phyloP scores from a whole-genome alignment of 2,329 filamentous ascomycete species.

The Aspergillus amoenus region DNA sequence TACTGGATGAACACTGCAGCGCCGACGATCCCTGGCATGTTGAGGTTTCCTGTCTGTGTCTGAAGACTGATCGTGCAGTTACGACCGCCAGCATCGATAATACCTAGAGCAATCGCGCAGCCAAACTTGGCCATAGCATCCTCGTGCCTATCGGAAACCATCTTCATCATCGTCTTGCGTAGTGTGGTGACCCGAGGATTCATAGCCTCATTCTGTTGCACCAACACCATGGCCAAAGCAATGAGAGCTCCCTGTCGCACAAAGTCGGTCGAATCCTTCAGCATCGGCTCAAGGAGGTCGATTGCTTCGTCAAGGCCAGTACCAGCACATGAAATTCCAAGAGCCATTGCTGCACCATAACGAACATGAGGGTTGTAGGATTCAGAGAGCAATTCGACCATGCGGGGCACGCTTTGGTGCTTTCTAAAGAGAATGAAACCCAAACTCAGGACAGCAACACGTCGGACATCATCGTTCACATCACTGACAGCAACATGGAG shows the following conservation, averaged over 20 bases:
- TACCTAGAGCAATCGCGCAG: conserved; percentile 87
- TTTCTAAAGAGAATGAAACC: conserved; percentile 99
- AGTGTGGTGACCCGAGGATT: conserved; percentile 93
- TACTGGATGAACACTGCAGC: conserved; percentile 99
- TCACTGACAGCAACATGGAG: conserved; percentile 96
- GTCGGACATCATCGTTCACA: conserved; percentile 94
- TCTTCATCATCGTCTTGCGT: conserved; percentile 90
- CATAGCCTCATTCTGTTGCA: conserved; percentile 99
- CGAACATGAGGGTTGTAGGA: conserved; percentile 98
- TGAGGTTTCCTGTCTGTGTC: conserved; percentile 96
- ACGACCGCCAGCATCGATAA: conserved; percentile 94
- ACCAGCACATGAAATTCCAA: conserved; percentile 96
- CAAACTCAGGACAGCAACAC: conserved; percentile 94
- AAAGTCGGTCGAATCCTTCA: conserved; percentile 98
- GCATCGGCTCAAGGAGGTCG: conserved; percentile 96
- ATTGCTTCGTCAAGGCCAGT: conserved; percentile 96
- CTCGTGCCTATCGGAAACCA: conserved; percentile 90
- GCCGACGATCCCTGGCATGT: conserved; percentile 97
- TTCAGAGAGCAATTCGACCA: conserved; percentile 97
- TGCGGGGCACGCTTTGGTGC: conserved; percentile 92
- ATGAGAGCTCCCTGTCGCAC: conserved; percentile 96
- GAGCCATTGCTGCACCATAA: conserved; percentile 96
- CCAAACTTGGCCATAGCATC: conserved; percentile 99
- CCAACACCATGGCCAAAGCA: conserved; percentile 93
- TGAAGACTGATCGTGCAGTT: conserved; percentile 98